Percentiles rank a stretch among this genome's conserved stretches.
phyloP scores from a whole-genome alignment of 495 filamentous ascomycete genomes.

The Lasiosphaeria ovina region DNA sequence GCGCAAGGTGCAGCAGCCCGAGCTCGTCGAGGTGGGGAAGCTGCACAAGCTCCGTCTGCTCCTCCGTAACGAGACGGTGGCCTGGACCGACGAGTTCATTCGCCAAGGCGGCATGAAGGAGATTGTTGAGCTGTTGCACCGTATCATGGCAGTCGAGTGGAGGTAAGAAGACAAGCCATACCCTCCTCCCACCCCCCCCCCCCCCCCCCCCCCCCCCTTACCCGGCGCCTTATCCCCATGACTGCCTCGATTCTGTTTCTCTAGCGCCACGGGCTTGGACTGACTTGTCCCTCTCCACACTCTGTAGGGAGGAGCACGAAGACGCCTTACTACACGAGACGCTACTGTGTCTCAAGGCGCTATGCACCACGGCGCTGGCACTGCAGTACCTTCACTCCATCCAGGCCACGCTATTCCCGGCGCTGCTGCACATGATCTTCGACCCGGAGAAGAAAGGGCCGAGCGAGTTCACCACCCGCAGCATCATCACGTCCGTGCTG shows the following conservation, averaged over 20 bases:
- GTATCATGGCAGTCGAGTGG: conserved; percentile 95
- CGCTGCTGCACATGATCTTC: conserved; percentile 83
- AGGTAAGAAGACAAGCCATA: conserved; percentile 55
- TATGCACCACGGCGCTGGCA: conserved; percentile 86
- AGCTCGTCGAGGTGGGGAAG: conserved; percentile 85
- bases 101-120: conserved; percentile 87
- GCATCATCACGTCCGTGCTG: conserved; percentile 79
- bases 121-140: conserved; percentile 78
- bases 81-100: conserved; percentile 92
- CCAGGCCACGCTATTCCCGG: conserved; percentile 79
- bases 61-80: conserved; percentile 88
- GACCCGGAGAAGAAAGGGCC: conserved; percentile 97
- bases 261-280: background rate
- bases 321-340: conserved; percentile 90
- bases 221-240: background rate
- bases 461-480: conserved; percentile 89
- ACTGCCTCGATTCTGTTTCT: background rate
- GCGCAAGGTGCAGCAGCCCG: conserved; percentile 70
- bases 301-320: conserved; percentile 85
- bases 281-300: conserved; percentile 16
- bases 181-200: conserved; percentile 2
- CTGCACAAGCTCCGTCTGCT: conserved; percentile 90
- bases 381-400: conserved; percentile 77
- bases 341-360: conserved; percentile 87
- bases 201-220: background rate